Base-by-base conservation (phyloP, 2,329 filamentous ascomycete genomes). In the Trichoderma simmonsii region DNA sequence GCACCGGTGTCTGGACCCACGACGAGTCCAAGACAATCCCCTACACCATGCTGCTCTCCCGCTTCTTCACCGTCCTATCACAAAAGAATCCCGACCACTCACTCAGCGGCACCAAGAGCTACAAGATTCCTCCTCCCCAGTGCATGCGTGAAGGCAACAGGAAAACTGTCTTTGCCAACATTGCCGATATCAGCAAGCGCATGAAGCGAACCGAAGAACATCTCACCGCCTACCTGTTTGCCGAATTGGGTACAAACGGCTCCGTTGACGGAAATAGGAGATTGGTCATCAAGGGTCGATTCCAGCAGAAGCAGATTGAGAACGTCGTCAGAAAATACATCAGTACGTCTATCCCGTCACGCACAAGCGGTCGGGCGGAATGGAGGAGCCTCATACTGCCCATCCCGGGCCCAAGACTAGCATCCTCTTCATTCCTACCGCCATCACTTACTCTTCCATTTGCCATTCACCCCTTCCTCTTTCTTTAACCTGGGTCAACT, bases 81-180 rank as follows among this genome's bases (percentile, higher is more conserved):
- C 93, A 95, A 84, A 95, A 97, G 87, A 97, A 99, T 87, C 96
- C 96, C 78, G 96, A 99, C 82, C 92, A 98, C 79, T 92, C 95
- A 75, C 92, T 93, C 74, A 93, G 91, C 81, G 94, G 94, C 76
- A 90, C 91, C 79, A 96, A 94, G 88, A 97, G 93, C 84, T 99
- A 98, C 90, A 98, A 98, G 90, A 99, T 99, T 77, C 96, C 96
- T 67, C 96, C 96, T 68, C 96, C 96, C 65, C 96, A 99, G 87
- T 98, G 96, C 86, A 90, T 98, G 81, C 95, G 96, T 86, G 96
- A 99, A 94, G 96, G 96, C 82, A 99, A 99, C 91, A 97, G 97
- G 90, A 97, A 97, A 91, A 99, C 96, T 74, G 97, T 99, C 80
- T 99, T 99, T 80, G 96, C 95, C 87, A 99, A 99, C 87, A 96